Percentiles rank a stretch among this genome's conserved stretches.
Conservation (phyloP, 768 basidiomycete species). For the Dioszegia aurantiaca region DNA sequence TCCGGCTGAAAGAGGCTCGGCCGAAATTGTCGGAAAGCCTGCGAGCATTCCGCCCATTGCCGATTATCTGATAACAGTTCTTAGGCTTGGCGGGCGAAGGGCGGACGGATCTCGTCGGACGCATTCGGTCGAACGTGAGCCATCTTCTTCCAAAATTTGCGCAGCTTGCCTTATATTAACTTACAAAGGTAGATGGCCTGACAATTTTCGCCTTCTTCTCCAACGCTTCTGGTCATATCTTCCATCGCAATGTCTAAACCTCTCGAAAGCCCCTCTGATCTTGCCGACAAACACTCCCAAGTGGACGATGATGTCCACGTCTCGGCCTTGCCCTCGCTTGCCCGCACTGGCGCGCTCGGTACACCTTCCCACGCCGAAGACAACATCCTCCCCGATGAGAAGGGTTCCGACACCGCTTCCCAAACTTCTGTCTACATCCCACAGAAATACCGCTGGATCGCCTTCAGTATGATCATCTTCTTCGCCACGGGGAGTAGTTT, state of each 20-base stretch:
- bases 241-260: conserved; percentile 1
- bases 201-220: no score
- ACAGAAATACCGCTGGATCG: conserved; percentile 25
- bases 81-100: neutral
- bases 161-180: no score
- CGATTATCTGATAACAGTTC: no score
- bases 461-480: conserved; percentile 42
- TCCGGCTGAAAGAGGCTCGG: no score
- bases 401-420: neutral
- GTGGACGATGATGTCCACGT: neutral
- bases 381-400: neutral
- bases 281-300: conserved; percentile 2
- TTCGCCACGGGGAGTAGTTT: conserved; percentile 36
- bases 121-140: neutral
- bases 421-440: conserved; percentile 23
- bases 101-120: no score
- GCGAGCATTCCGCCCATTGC: no score
- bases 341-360: neutral
- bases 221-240: no score
- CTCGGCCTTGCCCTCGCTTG: neutral
- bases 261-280: conserved; percentile 7
- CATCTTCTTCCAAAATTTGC: neutral
- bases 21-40: no score
- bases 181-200: no score
- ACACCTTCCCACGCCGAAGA: neutral